These are phyloP conservation scores for Stephania cephalantha DNA, from an alignment of 164 flowering plant genomes.

Conservation along the genomic window DNA sequence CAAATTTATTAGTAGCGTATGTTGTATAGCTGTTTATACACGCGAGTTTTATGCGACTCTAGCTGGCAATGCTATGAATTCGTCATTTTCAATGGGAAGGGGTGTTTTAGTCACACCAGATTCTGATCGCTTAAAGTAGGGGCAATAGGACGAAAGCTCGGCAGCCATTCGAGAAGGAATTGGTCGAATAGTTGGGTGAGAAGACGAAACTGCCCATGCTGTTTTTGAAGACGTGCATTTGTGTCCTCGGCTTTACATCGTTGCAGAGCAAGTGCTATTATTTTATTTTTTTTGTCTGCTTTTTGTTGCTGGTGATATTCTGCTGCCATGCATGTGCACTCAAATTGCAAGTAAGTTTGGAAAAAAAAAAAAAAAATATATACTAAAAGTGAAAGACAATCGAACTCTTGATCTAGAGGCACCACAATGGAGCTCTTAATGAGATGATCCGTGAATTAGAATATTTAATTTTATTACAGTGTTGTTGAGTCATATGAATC, in stretches of 20 bases:
- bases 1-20: neutral
- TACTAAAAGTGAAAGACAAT: no score
- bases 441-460: no score
- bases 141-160: no score
- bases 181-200: neutral
- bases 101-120: neutral
- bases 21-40: neutral
- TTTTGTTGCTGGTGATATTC: no score
- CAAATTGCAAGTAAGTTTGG: neutral
- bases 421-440: no score
- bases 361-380: no score
- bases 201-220: neutral
- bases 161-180: neutral
- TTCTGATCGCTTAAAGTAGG: neutral
- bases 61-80: conserved; percentile 16
- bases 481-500: no score
- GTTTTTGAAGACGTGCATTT: neutral
- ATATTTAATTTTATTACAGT: no score
- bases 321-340: neutral
- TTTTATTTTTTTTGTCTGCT: neutral
- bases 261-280: neutral
- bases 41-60: conserved; percentile 1
- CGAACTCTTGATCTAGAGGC: no score
- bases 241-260: neutral
- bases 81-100: neutral